Evolutionary conservation across 2,329 filamentous ascomycete species (phyloP).

Genomic region (Apiospora koreana): DNA sequence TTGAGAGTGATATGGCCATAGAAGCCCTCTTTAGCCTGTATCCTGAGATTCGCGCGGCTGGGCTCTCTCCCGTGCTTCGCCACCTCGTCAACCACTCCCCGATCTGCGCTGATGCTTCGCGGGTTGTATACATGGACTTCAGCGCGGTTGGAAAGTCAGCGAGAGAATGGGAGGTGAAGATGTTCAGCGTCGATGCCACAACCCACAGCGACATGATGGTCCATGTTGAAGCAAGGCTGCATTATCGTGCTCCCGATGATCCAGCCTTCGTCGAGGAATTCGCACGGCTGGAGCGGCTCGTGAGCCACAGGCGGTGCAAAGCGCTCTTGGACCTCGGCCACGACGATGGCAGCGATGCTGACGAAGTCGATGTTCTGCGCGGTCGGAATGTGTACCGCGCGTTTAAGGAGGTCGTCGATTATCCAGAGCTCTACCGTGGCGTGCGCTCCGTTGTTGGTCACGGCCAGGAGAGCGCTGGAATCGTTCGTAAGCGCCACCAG

Average conservation of each 20-base stretch:
- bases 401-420: slow-evolving; percentile 38
- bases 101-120: slow-evolving; percentile 29
- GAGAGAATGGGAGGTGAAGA: too few species aligned
- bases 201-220: too few species aligned
- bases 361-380: slow-evolving; percentile 31
- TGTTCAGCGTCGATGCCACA: not conserved
- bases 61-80: slow-evolving; percentile 32
- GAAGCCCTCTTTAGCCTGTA: slow-evolving; percentile 33
- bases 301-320: not conserved
- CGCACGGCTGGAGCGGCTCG: not conserved
- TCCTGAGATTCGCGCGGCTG: slow-evolving; percentile 21
- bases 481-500: not conserved
- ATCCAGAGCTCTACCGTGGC: slow-evolving; percentile 30
- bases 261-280: not conserved
- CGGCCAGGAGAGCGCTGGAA: not conserved
- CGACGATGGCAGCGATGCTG: too few species aligned
- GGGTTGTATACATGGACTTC: not conserved
- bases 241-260: too few species aligned
- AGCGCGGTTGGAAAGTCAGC: not conserved
- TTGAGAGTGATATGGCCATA: slow-evolving; percentile 36
- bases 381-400: slow-evolving; percentile 38
- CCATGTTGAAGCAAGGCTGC: too few species aligned
- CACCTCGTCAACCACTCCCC: slow-evolving; percentile 31
- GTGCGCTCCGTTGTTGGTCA: slow-evolving; percentile 18
- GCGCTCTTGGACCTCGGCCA: slow-evolving; percentile 25